Evolutionary conservation across 306 rosid species (phyloP).

Genomic region (Purshia tridentata): DNA sequence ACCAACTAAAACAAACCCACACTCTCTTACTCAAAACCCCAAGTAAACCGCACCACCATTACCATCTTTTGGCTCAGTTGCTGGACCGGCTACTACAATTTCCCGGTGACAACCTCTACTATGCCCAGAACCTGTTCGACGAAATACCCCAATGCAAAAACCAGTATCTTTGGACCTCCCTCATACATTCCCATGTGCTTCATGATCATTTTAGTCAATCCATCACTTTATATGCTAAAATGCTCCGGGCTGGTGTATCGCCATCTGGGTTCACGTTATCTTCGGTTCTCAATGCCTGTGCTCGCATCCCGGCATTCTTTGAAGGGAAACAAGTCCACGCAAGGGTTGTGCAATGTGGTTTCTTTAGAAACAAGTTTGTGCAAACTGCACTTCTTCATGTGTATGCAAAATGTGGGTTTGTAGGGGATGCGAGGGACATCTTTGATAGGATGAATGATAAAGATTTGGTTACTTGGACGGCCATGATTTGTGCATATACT

Average conservation of each 20-base stretch:
- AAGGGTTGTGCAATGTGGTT: constrained; percentile 46
- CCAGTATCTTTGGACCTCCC: constrained; percentile 61
- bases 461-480: constrained; percentile 72
- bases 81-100: constrained; percentile 30
- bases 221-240: constrained; percentile 46
- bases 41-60: constrained; percentile 21
- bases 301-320: constrained; percentile 33
- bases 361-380: constrained; percentile 52
- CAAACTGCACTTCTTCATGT: constrained; percentile 60
- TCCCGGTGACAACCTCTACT: constrained; percentile 33
- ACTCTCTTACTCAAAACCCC: constrained; percentile 45
- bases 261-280: constrained; percentile 69
- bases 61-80: constrained; percentile 34
- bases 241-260: constrained; percentile 50
- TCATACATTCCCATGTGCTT: constrained; percentile 44
- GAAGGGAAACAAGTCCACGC: constrained; percentile 64
- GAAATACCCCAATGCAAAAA: constrained; percentile 41
- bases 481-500: constrained; percentile 61
- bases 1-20: constrained; percentile 52
- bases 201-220: constrained; percentile 34
- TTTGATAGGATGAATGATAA: constrained; percentile 55
- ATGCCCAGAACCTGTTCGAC: constrained; percentile 61
- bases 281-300: constrained; percentile 62
- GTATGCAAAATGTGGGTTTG: constrained; percentile 65
- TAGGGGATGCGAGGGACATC: constrained; percentile 47